Percentiles rank a stretch among this genome's conserved stretches.
Evolutionary conservation across 495 filamentous ascomycete species (phyloP).

Genomic region (Aspergillus kassunensis): DNA sequence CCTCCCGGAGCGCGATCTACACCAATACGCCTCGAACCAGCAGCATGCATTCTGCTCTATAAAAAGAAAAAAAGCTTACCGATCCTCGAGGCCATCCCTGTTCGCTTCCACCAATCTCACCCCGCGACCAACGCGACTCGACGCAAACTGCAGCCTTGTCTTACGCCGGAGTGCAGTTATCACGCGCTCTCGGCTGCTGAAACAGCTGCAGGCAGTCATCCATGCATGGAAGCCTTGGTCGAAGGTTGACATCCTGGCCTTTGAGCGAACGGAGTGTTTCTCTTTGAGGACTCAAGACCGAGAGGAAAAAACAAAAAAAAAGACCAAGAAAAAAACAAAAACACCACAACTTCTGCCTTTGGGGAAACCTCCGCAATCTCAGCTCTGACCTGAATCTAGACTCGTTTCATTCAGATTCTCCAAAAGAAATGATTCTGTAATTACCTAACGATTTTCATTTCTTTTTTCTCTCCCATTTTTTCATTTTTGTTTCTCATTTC

Average conservation of each 20-base stretch:
- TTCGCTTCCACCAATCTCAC: neutral
- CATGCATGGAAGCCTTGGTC: neutral
- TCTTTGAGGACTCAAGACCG: neutral
- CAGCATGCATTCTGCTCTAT: neutral
- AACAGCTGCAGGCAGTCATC: neutral
- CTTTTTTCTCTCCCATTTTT: neutral
- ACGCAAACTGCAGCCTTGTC: conserved; percentile 4
- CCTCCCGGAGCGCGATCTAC: neutral
- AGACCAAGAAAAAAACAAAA: no score
- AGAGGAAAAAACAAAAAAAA: neutral
- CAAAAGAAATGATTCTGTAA: neutral
- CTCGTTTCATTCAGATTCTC: neutral
- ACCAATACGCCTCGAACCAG: neutral
- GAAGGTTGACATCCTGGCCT: neutral
- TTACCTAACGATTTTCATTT: neutral
- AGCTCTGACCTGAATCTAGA: no score
- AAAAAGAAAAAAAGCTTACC: neutral
- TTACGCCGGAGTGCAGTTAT: neutral
- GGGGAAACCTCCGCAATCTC: no score
- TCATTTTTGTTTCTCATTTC: neutral
- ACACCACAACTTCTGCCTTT: no score
- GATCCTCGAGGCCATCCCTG: no score
- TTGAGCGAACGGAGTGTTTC: neutral
- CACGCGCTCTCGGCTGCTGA: no score
- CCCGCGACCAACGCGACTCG: neutral